Percentiles rank a stretch among this genome's conserved stretches.
These are phyloP conservation scores for Calophaca sinica DNA, from an alignment of 306 rosid species.

Conservation along the genomic window DNA sequence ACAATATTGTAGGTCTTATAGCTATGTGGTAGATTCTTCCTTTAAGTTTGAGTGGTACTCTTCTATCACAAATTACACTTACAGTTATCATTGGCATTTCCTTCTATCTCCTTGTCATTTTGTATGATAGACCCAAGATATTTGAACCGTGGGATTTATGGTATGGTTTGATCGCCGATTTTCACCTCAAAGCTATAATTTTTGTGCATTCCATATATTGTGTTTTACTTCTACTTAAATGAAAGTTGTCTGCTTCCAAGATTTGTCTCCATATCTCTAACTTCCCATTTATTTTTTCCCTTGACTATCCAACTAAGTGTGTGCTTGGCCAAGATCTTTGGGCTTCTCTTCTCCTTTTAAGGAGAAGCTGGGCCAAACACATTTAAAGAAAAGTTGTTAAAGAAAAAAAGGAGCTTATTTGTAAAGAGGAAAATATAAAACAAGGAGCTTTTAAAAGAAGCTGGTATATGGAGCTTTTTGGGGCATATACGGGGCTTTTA, in stretches of 20 bases:
- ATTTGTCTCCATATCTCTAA: background rate
- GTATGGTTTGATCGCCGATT: background rate
- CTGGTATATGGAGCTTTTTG: too few species aligned
- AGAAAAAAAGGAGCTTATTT: too few species aligned
- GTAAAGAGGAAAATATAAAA: too few species aligned
- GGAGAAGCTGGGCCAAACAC: too few species aligned
- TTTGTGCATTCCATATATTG: background rate
- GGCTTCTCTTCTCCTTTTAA: too few species aligned
- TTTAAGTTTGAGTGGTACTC: background rate
- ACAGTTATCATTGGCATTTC: background rate
- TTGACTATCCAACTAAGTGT: background rate
- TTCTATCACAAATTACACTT: constrained; percentile 9
- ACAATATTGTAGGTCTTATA: background rate
- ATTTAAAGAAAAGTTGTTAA: too few species aligned
- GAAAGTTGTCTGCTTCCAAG: background rate
- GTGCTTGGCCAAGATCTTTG: too few species aligned
- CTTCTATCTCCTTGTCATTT: background rate
- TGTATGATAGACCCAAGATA: background rate
- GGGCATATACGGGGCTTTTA: too few species aligned
- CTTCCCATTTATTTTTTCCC: background rate
- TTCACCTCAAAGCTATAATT: background rate
- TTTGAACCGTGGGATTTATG: background rate
- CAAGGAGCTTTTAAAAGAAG: too few species aligned
- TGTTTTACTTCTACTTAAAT: background rate
- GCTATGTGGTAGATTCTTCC: background rate